Evolutionary conservation across 768 basidiomycete genomes (phyloP), one percentile per base, ranked within the genome.

Genomic region (Russula griseocarnosa): DNA sequence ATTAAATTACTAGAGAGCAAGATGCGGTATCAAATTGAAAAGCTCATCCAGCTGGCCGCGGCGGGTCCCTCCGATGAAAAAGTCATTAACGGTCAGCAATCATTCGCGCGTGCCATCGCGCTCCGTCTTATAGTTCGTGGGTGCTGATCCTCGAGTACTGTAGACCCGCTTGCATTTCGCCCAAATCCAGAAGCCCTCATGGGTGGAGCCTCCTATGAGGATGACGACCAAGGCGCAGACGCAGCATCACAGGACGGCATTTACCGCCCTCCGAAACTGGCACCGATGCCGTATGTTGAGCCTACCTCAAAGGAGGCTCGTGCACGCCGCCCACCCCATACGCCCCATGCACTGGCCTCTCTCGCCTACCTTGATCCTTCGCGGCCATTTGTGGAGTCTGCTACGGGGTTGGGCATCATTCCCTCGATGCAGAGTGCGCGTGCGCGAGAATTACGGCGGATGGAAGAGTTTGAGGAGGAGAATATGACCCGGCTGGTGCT

Each of bases 21-120:
- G 71, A 89, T 99, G 82, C 85, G 83, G 54, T 98, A 99, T 74
- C 97, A 98, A 73, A 92, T 99, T 70, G 94, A 98, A 69, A 98
- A 98, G 73, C 83, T 99, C 20, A 83, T 95, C 30, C 82, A 84
- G 64, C 75, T 90, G 6, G 88, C 92, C 1, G 84, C 87, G 61
- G 86, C 90, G 68, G 76, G 80, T 2, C 66, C 75, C 20, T 74
- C 76, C 0, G 70, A 78, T 26, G 74, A 78, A 66, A 76, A 72
- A 55, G 74, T 78, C 16, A 74, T 79, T 6, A 85, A 92, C 65
- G 93, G 92, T 91, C 70, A 62, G 80, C 68, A 26, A 53, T 54
- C 28, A 47, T n/a, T 18, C 38, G 6, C 51, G 14, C 18, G 13
- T 47, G 20, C 20, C 3, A 26, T 24, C 20, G 13, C 36, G 18